Base-by-base conservation (phyloP, 768 basidiomycete species). In the Mycena belliarum region DNA sequence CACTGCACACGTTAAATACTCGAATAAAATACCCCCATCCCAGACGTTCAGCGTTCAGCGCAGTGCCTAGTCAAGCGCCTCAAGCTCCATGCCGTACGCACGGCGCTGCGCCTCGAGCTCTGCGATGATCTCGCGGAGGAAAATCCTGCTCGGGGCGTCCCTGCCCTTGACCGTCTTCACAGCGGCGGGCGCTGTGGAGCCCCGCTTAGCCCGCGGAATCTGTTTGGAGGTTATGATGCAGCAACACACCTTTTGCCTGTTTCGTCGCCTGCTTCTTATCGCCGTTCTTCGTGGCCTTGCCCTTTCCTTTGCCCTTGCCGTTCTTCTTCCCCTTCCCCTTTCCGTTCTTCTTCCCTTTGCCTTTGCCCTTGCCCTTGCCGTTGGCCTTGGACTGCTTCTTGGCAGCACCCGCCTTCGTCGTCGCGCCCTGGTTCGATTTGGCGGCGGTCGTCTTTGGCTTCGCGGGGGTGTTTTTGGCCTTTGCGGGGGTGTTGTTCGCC, bases 21-120 rank as follows among this genome's bases (percentile, higher is more conserved):
- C 2, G 26, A 0, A 40, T 46, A 3, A 54, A 71, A 28, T 54
- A 45, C 43, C 16, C 16, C 61, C 6, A 6, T 35, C 4, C 72
- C n/a, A n/a, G n/a, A n/a, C n/a, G n/a, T n/a, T n/a, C n/a, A n/a
- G n/a, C n/a, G n/a, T n/a, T 73, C 45, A 44, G 70, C 1, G 72
- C 71, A 73, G 29, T 64, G 73, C 20, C 41, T 23, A 50, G 25
- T 41, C 25, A 26, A 45, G 11, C 14, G 26, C 23, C 32, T 53
- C 33, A 21, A 42, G 18, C 16, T 50, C 49, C 29, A 49, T 33
- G 20, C 35, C 52, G 44, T 53, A 35, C 33, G 24, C 54, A 23
- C 54, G 54, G 38, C 28, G 26, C 26, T 48, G 35, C 3, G 52
- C 52, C 24, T 45, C 42, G 42, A 53, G 33, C 43, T 44, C 44